A percentile compares a stretch with the other conserved stretches of the same genome.
Conservation (phyloP, 371 early-diverging fungal species). For the Mortierella polycephala region DNA sequence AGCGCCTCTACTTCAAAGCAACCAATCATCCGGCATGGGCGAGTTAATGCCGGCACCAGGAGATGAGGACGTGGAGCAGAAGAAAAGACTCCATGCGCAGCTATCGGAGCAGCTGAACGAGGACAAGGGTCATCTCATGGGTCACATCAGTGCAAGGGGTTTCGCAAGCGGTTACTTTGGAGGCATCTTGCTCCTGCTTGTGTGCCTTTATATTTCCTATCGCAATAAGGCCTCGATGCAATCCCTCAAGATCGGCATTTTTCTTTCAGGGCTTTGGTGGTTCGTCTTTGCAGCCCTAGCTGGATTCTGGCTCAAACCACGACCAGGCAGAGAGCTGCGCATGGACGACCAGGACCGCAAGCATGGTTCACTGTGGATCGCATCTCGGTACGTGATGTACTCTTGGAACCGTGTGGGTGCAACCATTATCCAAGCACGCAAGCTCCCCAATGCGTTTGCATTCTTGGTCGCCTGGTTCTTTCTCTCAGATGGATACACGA, state of each 20-base stretch:
- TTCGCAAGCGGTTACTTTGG: constrained; percentile 58
- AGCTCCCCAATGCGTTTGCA: constrained; percentile 49
- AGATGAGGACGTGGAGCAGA: constrained; percentile 4
- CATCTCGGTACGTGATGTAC: constrained; percentile 37
- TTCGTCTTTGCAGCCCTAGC: constrained; percentile 45
- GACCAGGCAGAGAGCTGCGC: constrained; percentile 49
- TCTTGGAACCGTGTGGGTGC: constrained; percentile 49
- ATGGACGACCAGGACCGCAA: constrained; percentile 25
- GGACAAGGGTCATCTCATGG: constrained; percentile 52
- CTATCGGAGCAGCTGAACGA: constrained; percentile 32
- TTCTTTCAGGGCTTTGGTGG: constrained; percentile 58
- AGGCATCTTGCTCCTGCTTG: constrained; percentile 53
- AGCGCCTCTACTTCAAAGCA: background rate
- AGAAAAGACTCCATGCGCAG: constrained; percentile 4
- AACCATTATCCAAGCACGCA: constrained; percentile 45
- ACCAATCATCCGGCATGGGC: background rate
- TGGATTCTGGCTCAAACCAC: constrained; percentile 41
- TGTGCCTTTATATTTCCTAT: constrained; percentile 50
- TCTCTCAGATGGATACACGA: constrained; percentile 52
- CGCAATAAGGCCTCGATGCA: constrained; percentile 37
- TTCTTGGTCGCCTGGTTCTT: constrained; percentile 51
- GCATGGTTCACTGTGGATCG: constrained; percentile 27
- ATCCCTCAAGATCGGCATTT: constrained; percentile 49
- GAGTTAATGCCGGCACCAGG: background rate
- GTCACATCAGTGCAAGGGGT: constrained; percentile 57